Percentiles rank a stretch among this genome's conserved stretches.
Evolutionary conservation across 495 filamentous ascomycete species (phyloP).

Genomic region (Aspergillus egyptiacus): DNA sequence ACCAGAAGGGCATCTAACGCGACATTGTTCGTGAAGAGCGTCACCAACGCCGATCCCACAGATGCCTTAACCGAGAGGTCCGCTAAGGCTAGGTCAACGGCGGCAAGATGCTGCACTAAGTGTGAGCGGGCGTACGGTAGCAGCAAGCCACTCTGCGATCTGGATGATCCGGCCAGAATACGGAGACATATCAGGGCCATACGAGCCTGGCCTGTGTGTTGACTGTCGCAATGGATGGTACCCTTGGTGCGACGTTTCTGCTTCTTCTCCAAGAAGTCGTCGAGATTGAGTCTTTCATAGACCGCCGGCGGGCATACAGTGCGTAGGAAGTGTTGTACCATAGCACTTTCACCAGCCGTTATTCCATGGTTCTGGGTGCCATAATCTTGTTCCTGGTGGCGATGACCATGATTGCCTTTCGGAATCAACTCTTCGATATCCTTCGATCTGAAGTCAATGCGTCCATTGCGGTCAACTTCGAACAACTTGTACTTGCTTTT

Average conservation of each 20-base stretch:
- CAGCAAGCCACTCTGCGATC: not conserved
- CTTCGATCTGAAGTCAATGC: too few species aligned
- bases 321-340: too few species aligned
- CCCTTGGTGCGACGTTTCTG: not conserved
- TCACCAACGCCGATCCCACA: not conserved
- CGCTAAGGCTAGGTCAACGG: not conserved
- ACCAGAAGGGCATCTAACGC: not conserved
- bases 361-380: too few species aligned
- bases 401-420: too few species aligned
- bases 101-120: not conserved
- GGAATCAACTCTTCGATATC: too few species aligned
- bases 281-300: too few species aligned
- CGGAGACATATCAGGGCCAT: not conserved
- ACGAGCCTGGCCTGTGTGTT: not conserved
- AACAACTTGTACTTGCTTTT: not conserved
- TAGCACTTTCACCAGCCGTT: too few species aligned
- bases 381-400: too few species aligned
- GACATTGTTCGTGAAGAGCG: not conserved
- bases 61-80: not conserved
- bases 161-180: not conserved
- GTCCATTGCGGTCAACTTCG: not conserved
- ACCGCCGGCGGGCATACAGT: too few species aligned
- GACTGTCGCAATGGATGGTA: not conserved
- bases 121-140: not conserved
- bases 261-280: too few species aligned